Evolutionary conservation across 495 filamentous ascomycete genomes (phyloP), one percentile per base, ranked within the genome.

Genomic region (Penicillium pulvis): DNA sequence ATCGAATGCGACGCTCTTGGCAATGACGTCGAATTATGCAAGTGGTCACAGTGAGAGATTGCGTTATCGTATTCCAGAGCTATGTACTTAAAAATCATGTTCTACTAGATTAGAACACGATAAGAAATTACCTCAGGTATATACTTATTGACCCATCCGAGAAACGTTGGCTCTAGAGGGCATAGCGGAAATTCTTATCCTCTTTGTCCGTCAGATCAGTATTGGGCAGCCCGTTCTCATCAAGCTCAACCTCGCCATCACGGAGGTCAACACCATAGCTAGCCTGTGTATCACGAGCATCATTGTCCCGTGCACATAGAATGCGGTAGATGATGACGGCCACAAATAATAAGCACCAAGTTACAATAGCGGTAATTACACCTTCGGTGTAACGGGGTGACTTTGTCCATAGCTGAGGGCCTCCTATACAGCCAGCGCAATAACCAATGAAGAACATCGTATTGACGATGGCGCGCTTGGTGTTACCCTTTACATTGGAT

Each of bases 401-500:
- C 17, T 67, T 39, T 20, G 61, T 73, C 72, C 72, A 75, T 3
- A 70, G 57, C 52, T 72, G 71, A 6, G 73, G 72, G 0, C 51
- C 51, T 2, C 59, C 65, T 45, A 76, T 76, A 43, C 65, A 67
- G 12, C 70, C 73, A 17, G 61, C 70, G 48, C 69, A 73, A 50
- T 75, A 76, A 0, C 68, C 73, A 35, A 74, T 70, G 58, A 76
- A 75, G 43, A 71, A 75, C 53, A 76, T 53, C 16, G 74, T 70
- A 39, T 74, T 76, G 24, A 79, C 75, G 3, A 75, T 65, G 11
- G 75, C 70, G 16, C 85, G 84, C 65, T 87, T 89, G 6, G 86
- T 87, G 69, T 86, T 87, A 16, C 85, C 85, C 6, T 83, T 81
- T 6, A 86, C 75, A 53, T 88, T 87, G 20, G 78, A 82, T 0